Evolutionary conservation across 768 basidiomycete species (phyloP), one percentile per base, ranked within the genome.

Genomic region (Boletus subcaerulescens): DNA sequence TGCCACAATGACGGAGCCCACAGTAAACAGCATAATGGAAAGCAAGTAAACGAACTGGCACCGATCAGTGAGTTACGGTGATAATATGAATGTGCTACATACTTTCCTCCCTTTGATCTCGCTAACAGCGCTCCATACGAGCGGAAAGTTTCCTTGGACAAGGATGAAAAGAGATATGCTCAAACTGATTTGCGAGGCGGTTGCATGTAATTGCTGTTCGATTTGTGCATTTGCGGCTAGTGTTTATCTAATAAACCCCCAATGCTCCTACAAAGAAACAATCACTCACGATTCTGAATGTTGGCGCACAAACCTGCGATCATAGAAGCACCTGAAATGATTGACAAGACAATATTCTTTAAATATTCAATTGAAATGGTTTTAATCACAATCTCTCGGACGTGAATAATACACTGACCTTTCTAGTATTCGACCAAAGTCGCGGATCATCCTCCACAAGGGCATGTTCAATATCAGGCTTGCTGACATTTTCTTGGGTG

Each of bases 61-160:
- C 26, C 41, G 26, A 3, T 58, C 8, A 55, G 26, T 13, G 12
- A 12, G 11, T 7, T 14, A 14, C 6, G 17, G 56, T 43, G 7
- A 2, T 10, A 31, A 33, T 10, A 18, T 36, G 3, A 32, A 26
- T 36, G 26, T 6, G 11, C 32, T 2, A 63, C 75, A 26, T 56
- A 84, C 85, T 70, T 84, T 91, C 45, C 90, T 75, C 5, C 91
- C 91, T 60, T 83, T 84, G 22, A 91, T 80, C 69, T 93, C 69
- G 42, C 64, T 62, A 32, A 63, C 13, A 13, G 49, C 51, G 49
- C 67, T 69, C 67, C 69, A 70, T 31, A 86, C 0, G 5, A 71
- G 4, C 3, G 67, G 54, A 17, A 83, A 64, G 13, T 73, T 65
- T 1, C 91, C 91, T 68, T 92, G 91, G 4, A 86, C 59, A 3